Percentiles rank a stretch among this genome's conserved stretches.
These are phyloP conservation scores for Nemania serpens DNA, from an alignment of 2,329 filamentous ascomycete species.

Conservation along the genomic window DNA sequence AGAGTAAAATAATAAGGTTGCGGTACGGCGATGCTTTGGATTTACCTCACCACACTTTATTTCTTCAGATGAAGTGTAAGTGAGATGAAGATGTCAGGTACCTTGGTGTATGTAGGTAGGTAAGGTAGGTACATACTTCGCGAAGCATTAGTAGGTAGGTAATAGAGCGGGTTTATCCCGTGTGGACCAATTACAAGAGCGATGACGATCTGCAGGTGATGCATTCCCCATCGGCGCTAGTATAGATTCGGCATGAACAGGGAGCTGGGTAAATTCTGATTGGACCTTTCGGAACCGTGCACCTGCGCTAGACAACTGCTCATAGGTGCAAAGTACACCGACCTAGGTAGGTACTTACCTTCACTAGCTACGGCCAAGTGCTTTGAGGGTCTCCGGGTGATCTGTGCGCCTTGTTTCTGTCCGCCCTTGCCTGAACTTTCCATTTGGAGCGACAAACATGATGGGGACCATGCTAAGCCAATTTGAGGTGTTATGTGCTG, in stretches of 20 bases:
- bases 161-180: too few relatives aligned
- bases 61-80: too few relatives aligned
- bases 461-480: constrained; percentile 18
- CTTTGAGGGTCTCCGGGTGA: background rate
- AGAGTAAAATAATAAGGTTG: too few relatives aligned
- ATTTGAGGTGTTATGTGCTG: constrained; percentile 23
- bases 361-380: too few relatives aligned
- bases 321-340: too few relatives aligned
- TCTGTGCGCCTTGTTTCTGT: constrained; percentile 9
- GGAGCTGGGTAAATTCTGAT: background rate
- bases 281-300: background rate
- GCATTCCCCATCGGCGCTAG: background rate
- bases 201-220: constrained; percentile 7
- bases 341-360: too few relatives aligned
- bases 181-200: background rate
- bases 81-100: too few relatives aligned
- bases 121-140: too few relatives aligned
- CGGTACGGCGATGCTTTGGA: too few relatives aligned
- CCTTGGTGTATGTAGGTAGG: too few relatives aligned
- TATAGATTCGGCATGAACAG: background rate
- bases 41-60: too few relatives aligned
- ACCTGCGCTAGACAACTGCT: background rate
- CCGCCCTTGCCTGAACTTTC: background rate
- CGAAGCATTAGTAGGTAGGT: too few relatives aligned
- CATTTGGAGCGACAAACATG: constrained; percentile 18